Conservation (phyloP, 768 basidiomycete genomes). For the Xerocomellus intermedius region DNA sequence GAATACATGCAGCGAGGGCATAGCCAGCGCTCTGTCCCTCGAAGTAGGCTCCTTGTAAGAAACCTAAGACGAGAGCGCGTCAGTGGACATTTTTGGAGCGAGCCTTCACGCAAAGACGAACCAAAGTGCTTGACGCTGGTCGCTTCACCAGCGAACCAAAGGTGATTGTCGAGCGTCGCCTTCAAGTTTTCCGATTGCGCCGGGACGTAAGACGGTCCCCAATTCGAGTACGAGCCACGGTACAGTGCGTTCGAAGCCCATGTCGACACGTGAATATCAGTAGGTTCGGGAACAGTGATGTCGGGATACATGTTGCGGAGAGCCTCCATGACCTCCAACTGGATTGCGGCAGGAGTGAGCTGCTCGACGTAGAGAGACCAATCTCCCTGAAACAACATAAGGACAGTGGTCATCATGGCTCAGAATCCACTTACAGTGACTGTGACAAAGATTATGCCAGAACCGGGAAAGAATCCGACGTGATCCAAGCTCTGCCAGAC, state of each 20-base stretch:
- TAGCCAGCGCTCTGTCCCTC: conserved; percentile 47
- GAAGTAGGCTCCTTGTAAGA: conserved; percentile 57
- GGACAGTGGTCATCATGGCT: not conserved
- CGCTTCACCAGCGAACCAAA: conserved; percentile 67
- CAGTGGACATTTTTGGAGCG: not conserved
- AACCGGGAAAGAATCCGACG: conserved; percentile 55
- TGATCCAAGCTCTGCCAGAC: conserved; percentile 69
- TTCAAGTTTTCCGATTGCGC: conserved; percentile 55
- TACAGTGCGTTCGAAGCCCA: conserved; percentile 53
- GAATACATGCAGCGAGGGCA: conserved; percentile 43
- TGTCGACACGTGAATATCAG: conserved; percentile 51
- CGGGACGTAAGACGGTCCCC: conserved; percentile 60
- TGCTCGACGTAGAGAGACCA: conserved; percentile 58
- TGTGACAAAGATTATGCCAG: conserved; percentile 41
- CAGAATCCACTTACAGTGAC: conserved; percentile 22
- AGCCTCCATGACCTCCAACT: conserved; percentile 54
- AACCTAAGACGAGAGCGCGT: conserved; percentile 36
- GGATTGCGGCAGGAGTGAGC: conserved; percentile 45
- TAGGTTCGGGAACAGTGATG: conserved; percentile 51
- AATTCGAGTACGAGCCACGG: conserved; percentile 58
- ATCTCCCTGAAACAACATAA: conserved; percentile 45
- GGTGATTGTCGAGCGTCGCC: conserved; percentile 46
- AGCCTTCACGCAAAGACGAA: conserved; percentile 29
- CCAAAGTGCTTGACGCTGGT: conserved; percentile 59
- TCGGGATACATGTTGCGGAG: conserved; percentile 61